phyloP scores from a whole-genome alignment of 768 basidiomycete genomes.

The Termitomyces bulborhizus region DNA sequence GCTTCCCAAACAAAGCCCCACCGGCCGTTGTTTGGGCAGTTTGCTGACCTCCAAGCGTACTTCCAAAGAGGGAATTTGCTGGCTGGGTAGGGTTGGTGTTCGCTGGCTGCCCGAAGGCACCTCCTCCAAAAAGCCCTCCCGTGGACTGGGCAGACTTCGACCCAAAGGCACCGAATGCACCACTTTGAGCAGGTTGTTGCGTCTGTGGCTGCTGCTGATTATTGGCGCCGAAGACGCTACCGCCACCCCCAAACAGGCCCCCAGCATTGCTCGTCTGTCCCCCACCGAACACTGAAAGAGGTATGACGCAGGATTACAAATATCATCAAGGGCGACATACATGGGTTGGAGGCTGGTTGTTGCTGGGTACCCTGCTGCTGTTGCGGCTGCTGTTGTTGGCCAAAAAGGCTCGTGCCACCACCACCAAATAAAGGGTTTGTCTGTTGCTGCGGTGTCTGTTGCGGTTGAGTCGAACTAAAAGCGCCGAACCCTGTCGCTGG shows the following conservation, averaged over 20 bases:
- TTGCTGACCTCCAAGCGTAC: conserved; percentile 40
- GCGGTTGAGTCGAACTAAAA: conserved; percentile 27
- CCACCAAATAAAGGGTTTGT: conserved; percentile 21
- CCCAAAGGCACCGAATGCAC: conserved; percentile 33
- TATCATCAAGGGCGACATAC: conserved; percentile 19
- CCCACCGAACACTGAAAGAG: conserved; percentile 9
- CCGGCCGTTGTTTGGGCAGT: conserved; percentile 36
- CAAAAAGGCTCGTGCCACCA: conserved; percentile 26
- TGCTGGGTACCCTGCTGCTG: conserved; percentile 24
- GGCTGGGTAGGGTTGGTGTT: conserved; percentile 20
- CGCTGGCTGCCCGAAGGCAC: conserved; percentile 29
- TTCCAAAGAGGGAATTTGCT: conserved; percentile 43
- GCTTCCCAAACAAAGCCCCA: conserved; percentile 41
- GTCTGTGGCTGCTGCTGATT: conserved; percentile 20
- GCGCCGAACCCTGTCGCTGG: conserved; percentile 34
- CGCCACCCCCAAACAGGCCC: conserved; percentile 30
- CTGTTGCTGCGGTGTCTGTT: conserved; percentile 26
- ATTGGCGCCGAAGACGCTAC: conserved; percentile 25
- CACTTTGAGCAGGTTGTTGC: conserved; percentile 29
- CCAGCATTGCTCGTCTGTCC: conserved; percentile 17
- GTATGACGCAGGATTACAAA: background rate
- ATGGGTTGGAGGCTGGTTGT: conserved; percentile 27
- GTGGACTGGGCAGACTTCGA: conserved; percentile 34
- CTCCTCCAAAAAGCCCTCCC: conserved; percentile 29
- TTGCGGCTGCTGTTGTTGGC: conserved; percentile 27